A percentile compares a stretch with the other conserved stretches of the same genome.
Evolutionary conservation across 1,284 basidiomycete genomes (phyloP).

Genomic region (Cutaneotrichosporon sp.): DNA sequence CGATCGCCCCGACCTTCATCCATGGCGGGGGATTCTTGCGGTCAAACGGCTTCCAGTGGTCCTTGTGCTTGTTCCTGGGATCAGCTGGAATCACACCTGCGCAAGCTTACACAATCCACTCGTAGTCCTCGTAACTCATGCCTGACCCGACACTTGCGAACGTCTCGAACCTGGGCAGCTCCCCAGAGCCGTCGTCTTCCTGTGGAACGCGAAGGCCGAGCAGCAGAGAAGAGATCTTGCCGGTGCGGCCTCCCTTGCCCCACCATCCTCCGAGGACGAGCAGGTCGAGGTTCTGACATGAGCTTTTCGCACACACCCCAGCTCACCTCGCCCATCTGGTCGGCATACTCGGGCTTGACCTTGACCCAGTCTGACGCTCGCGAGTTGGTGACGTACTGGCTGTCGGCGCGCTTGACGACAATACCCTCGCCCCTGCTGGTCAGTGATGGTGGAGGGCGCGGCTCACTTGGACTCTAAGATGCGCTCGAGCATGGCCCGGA

Average conservation of each 20-base stretch:
- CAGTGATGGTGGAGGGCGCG: neutral
- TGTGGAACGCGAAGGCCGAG: constrained; percentile 52
- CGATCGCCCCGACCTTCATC: constrained; percentile 42
- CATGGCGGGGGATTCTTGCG: constrained; percentile 44
- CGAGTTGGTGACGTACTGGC: constrained; percentile 78
- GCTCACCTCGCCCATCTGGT: constrained; percentile 45
- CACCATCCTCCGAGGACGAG: constrained; percentile 69
- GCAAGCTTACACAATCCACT: constrained; percentile 61
- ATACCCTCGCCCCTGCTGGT: constrained; percentile 74
- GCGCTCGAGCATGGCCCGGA: constrained; percentile 73
- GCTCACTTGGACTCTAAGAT: constrained; percentile 66
- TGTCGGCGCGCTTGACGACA: constrained; percentile 79
- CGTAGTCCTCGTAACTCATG: constrained; percentile 76
- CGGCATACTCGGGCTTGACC: constrained; percentile 81
- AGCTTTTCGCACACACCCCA: neutral
- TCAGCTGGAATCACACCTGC: neutral
- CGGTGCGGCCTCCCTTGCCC: constrained; percentile 55
- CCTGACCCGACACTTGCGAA: constrained; percentile 88
- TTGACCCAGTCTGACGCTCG: constrained; percentile 91
- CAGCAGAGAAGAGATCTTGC: constrained; percentile 54
- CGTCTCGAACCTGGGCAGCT: constrained; percentile 59
- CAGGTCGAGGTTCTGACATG: constrained; percentile 75
- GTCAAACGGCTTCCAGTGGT: constrained; percentile 53
- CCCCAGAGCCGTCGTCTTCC: constrained; percentile 60
- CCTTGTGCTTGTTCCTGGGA: constrained; percentile 44